Evolutionary conservation across 331 rosid species (phyloP).

Genomic region (Acacia pycnantha): DNA sequence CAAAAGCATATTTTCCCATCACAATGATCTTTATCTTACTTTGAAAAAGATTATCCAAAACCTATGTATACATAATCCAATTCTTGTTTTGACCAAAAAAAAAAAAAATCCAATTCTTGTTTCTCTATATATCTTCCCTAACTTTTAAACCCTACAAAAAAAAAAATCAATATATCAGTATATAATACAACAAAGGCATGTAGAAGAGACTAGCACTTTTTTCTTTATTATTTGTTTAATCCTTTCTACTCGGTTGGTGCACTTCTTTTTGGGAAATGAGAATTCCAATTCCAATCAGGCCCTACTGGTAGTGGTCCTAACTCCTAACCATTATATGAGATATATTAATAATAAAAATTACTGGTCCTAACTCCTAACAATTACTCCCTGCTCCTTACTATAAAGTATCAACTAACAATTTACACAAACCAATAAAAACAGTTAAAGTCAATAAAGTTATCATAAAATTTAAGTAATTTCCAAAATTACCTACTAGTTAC

Average conservation of each 20-base stretch:
- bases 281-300: not conserved
- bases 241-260: constrained; percentile 9
- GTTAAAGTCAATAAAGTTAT: too few relatives aligned
- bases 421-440: too few relatives aligned
- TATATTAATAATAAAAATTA: too few relatives aligned
- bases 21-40: not conserved
- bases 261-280: constrained; percentile 11
- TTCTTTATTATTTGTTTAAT: not conserved
- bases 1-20: not conserved
- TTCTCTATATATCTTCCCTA: not conserved
- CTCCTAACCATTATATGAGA: not conserved
- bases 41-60: not conserved
- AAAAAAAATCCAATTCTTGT: not conserved
- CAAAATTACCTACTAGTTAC: too few relatives aligned
- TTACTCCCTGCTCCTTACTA: too few relatives aligned
- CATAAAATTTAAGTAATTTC: too few relatives aligned
- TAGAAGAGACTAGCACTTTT: not conserved
- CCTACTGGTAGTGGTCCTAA: not conserved
- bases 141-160: not conserved
- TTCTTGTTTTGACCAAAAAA: too few relatives aligned
- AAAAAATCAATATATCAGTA: not conserved
- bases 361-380: too few relatives aligned
- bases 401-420: too few relatives aligned
- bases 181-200: not conserved
- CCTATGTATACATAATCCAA: not conserved